Evolutionary conservation across 2,329 filamentous ascomycete genomes (phyloP).

Genomic region (Aspergillus caelatus): DNA sequence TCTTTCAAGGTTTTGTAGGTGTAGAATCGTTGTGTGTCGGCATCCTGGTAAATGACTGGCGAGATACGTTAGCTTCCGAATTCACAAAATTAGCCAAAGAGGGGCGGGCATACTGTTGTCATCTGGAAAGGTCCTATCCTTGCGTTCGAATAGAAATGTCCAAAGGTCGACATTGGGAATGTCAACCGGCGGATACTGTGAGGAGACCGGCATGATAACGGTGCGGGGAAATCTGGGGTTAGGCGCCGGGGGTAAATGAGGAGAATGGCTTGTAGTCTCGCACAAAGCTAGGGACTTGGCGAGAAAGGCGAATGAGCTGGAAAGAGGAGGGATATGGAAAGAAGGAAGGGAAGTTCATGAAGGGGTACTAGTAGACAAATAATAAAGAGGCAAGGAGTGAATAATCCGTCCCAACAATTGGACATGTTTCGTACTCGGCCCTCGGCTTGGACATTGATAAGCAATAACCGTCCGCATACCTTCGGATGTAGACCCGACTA

Average conservation of each 20-base stretch:
- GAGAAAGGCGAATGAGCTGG: not conserved
- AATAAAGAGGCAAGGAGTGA: not conserved
- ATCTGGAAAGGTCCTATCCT: conserved; percentile 66
- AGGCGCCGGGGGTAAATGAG: not conserved
- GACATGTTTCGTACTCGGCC: conserved; percentile 2
- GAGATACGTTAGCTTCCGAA: conserved; percentile 8
- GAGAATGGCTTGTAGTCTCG: not conserved
- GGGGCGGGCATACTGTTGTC: conserved; percentile 64
- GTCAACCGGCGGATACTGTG: conserved; percentile 64
- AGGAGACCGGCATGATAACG: conserved; percentile 69
- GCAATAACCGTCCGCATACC: conserved; percentile 1
- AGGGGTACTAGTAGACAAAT: not conserved
- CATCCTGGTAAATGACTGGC: conserved; percentile 76
- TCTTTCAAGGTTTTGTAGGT: conserved; percentile 69
- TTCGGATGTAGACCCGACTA: not conserved
- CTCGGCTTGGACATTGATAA: conserved; percentile 10
- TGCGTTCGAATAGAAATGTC: conserved; percentile 74
- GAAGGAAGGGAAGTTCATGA: too few relatives aligned
- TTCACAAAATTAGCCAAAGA: not conserved
- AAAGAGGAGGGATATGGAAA: not conserved
- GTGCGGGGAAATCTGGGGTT: conserved; percentile 22
- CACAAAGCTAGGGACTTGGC: not conserved
- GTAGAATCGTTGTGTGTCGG: conserved; percentile 69
- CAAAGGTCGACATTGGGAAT: conserved; percentile 79
- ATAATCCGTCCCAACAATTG: not conserved